These are phyloP conservation scores for Ceratobasidium sp. DNA, from an alignment of 1,284 basidiomycete genomes.

Conservation along the genomic window DNA sequence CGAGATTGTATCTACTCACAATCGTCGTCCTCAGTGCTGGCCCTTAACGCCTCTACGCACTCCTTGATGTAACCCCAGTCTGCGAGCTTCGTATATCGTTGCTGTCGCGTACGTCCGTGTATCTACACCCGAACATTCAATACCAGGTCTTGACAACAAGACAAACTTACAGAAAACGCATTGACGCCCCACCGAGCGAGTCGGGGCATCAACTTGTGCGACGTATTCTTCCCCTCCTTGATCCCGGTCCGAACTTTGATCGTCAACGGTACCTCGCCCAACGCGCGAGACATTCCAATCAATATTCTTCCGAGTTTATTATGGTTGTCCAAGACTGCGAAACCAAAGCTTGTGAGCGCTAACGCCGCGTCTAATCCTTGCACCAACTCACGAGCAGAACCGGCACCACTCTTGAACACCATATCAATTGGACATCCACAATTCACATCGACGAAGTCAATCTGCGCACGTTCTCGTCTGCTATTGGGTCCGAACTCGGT, in stretches of 20 bases:
- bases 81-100: slow-evolving; percentile 87
- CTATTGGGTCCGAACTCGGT: slow-evolving; percentile 67
- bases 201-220: slow-evolving; percentile 92
- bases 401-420: slow-evolving; percentile 92
- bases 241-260: slow-evolving; percentile 95
- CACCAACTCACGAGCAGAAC: slow-evolving; percentile 78
- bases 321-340: slow-evolving; percentile 83
- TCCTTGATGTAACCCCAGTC: slow-evolving; percentile 93
- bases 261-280: slow-evolving; percentile 95
- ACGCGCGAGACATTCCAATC: slow-evolving; percentile 90
- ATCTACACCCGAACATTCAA: slow-evolving; percentile 77
- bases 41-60: slow-evolving; percentile 89
- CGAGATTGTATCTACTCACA: slow-evolving; percentile 62
- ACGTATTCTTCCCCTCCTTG: slow-evolving; percentile 85
- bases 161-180: slow-evolving; percentile 76
- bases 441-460: slow-evolving; percentile 96
- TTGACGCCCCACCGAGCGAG: slow-evolving; percentile 80
- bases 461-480: slow-evolving; percentile 59
- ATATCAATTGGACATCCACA: slow-evolving; percentile 98
- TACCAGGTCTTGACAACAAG: not conserved
- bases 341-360: too few relatives aligned
- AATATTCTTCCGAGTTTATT: slow-evolving; percentile 88
- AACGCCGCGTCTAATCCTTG: not conserved
- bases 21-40: slow-evolving; percentile 77
- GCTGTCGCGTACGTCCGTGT: slow-evolving; percentile 92